Conservation (phyloP, 345 rosid genomes). For the Pugionium dolabratum region DNA sequence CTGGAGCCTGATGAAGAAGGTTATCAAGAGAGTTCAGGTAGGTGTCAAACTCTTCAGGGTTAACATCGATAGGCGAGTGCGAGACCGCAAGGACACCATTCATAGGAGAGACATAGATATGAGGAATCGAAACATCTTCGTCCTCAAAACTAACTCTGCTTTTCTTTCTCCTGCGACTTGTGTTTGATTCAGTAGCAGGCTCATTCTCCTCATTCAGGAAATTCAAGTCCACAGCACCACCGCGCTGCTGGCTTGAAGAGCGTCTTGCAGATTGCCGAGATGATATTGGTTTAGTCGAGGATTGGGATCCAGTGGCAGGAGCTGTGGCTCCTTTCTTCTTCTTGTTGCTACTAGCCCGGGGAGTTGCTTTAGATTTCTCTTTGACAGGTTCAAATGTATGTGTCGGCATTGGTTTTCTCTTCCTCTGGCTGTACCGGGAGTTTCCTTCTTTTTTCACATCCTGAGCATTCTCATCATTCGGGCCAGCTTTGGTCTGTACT, state of each 20-base stretch:
- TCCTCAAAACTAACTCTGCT: constrained; percentile 25
- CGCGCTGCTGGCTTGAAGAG: constrained; percentile 27
- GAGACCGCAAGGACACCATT: constrained; percentile 37
- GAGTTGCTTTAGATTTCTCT: constrained; percentile 35
- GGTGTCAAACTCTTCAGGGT: constrained; percentile 64
- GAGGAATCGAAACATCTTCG: constrained; percentile 39
- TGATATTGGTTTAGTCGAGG: constrained; percentile 34
- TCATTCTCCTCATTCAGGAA: constrained; percentile 31
- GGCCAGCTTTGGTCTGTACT: constrained; percentile 19
- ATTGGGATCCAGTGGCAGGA: constrained; percentile 36
- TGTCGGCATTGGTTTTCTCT: constrained; percentile 44
- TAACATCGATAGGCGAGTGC: constrained; percentile 35
- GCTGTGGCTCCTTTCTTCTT: constrained; percentile 39
- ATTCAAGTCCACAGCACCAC: constrained; percentile 34
- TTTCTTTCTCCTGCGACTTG: constrained; percentile 35
- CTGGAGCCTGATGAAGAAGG: constrained; percentile 52
- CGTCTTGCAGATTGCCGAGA: constrained; percentile 44
- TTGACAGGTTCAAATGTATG: constrained; percentile 14
- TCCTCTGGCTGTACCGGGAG: constrained; percentile 38
- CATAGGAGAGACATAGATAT: constrained; percentile 44
- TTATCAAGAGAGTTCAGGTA: constrained; percentile 67
- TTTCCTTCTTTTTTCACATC: constrained; percentile 35
- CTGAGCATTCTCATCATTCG: constrained; percentile 30
- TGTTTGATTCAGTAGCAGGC: constrained; percentile 25
- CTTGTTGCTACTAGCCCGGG: constrained; percentile 36